These are phyloP conservation scores for Posidonia oceanica DNA, from an alignment of 116 monocot species.

Conservation along the genomic window DNA sequence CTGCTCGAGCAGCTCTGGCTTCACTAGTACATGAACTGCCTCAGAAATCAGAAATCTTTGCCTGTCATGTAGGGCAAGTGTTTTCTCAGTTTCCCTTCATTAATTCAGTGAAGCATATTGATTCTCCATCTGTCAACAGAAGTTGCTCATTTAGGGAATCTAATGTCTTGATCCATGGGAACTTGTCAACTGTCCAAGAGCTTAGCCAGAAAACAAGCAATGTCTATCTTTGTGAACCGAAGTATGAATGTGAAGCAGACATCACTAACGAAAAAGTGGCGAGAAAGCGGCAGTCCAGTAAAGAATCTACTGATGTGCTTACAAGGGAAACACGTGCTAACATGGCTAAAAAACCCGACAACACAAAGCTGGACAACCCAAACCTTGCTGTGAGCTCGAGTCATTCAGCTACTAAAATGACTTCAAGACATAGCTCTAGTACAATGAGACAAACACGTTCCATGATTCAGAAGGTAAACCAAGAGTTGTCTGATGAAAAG, in stretches of 20 bases:
- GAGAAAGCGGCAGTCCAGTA: background rate
- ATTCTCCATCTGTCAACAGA: background rate
- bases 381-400: background rate
- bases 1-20: slow-evolving; percentile 55
- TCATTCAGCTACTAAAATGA: background rate
- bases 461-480: background rate
- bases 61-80: background rate
- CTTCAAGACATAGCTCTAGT: background rate
- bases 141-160: background rate
- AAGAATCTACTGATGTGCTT: background rate
- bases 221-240: background rate
- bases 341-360: background rate
- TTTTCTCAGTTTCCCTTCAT: no score
- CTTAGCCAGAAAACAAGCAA: background rate
- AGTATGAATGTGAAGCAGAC: background rate
- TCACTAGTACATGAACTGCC: slow-evolving; percentile 31
- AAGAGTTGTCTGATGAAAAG: background rate
- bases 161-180: background rate
- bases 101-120: no score
- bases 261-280: background rate
- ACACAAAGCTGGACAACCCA: background rate
- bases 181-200: background rate
- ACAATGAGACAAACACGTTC: slow-evolving; percentile 2
- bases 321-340: background rate
- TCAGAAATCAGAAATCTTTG: slow-evolving; percentile 5